Evolutionary conservation across 2,329 filamentous ascomycete genomes (phyloP).

Genomic region (Neurospora crassa): DNA sequence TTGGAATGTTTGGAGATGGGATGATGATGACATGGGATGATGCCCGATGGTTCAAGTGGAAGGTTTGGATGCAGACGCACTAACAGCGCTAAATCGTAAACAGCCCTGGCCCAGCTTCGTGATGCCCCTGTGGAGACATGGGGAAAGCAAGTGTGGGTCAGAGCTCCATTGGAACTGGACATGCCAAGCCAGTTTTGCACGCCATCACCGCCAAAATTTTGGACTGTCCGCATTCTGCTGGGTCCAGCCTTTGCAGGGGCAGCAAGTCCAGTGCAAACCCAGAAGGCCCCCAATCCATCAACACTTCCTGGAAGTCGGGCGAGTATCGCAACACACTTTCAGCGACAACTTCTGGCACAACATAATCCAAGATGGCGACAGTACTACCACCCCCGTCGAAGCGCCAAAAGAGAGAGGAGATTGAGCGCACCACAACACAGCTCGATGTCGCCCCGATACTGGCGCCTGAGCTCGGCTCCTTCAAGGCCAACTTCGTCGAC

Average conservation of each 20-base stretch:
- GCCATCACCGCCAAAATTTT: slow-evolving; percentile 20
- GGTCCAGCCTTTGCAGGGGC: neutral
- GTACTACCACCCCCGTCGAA: slow-evolving; percentile 41
- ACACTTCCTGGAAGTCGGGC: neutral
- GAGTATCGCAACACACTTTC: neutral
- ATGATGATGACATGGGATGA: neutral
- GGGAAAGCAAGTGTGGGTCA: neutral
- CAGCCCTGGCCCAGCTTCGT: no score
- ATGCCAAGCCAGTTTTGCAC: slow-evolving; percentile 13
- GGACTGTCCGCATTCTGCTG: slow-evolving; percentile 4
- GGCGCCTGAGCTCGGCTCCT: slow-evolving; percentile 60
- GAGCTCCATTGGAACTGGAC: neutral
- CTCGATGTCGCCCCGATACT: slow-evolving; percentile 64
- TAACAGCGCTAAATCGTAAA: neutral
- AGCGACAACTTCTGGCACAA: neutral
- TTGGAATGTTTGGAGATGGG: neutral
- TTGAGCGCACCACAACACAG: slow-evolving; percentile 63
- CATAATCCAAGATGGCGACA: slow-evolving; percentile 22
- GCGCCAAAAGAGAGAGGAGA: slow-evolving; percentile 67
- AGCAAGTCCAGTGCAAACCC: neutral
- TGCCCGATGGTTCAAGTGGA: neutral
- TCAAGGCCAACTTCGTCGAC: slow-evolving; percentile 83
- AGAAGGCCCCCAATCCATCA: neutral
- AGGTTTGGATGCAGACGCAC: neutral
- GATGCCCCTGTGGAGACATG: neutral